Evolutionary conservation across 2,329 filamentous ascomycete species (phyloP).

Genomic region (Fusarium verrucosum): DNA sequence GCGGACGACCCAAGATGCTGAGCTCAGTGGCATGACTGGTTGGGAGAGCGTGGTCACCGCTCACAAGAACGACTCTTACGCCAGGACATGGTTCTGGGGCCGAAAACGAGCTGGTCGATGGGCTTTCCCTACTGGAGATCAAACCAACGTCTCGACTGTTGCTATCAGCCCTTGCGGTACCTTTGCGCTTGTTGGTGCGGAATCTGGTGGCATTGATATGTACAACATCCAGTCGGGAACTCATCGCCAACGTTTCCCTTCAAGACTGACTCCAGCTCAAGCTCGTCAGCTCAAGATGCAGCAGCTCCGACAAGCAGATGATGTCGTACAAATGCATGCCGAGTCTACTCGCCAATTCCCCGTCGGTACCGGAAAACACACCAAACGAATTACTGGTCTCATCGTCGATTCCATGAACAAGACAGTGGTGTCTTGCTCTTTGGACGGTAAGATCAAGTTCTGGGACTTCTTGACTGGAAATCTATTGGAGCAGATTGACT

Average conservation of each 20-base stretch:
- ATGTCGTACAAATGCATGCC: conserved; percentile 64
- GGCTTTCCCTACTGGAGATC: conserved; percentile 88
- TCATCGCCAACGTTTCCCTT: conserved; percentile 88
- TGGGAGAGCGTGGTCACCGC: conserved; percentile 98
- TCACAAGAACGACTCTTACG: conserved; percentile 83
- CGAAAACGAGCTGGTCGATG: conserved; percentile 91
- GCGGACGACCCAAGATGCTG: conserved; percentile 71
- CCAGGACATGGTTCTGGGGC: conserved; percentile 98
- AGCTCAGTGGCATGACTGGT: conserved; percentile 80
- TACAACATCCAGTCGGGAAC: conserved; percentile 95
- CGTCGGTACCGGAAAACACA: conserved; percentile 76
- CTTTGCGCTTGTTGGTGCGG: conserved; percentile 90
- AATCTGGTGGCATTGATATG: conserved; percentile 86
- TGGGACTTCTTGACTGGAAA: conserved; percentile 93
- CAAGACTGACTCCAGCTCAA: conserved; percentile 78
- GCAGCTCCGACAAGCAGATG: conserved; percentile 66
- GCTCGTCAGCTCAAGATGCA: conserved; percentile 77
- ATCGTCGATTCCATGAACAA: conserved; percentile 91
- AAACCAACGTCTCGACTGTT: conserved; percentile 83
- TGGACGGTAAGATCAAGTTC: conserved; percentile 95
- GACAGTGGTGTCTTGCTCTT: conserved; percentile 82
- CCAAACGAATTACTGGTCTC: conserved; percentile 83
- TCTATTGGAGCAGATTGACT: conserved; percentile 82
- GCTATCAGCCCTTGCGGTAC: conserved; percentile 91
- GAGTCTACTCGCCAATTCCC: conserved; percentile 55